These are phyloP conservation scores for Pseudopithomyces chartarum DNA, from an alignment of 2,329 filamentous ascomycete genomes.

Conservation along the genomic window DNA sequence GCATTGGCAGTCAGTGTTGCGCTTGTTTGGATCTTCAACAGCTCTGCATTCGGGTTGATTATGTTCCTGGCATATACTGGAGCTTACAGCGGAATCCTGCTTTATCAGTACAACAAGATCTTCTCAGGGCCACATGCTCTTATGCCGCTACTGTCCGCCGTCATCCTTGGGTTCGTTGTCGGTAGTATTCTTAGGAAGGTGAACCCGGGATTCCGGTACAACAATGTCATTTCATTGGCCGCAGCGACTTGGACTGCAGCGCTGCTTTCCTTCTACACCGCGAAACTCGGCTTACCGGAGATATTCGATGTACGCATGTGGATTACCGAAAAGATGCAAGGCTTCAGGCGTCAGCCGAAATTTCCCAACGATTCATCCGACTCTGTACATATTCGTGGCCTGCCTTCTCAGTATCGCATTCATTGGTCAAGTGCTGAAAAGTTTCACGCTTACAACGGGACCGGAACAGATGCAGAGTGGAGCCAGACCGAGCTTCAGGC, in stretches of 20 bases:
- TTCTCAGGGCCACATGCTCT: constrained; percentile 57
- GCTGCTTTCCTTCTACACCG: constrained; percentile 54
- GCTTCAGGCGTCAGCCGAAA: constrained; percentile 14
- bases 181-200: constrained; percentile 52
- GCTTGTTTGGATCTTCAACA: constrained; percentile 60
- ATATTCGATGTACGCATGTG: constrained; percentile 32
- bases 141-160: constrained; percentile 54
- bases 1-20: constrained; percentile 55
- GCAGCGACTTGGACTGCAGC: constrained; percentile 59
- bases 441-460: constrained; percentile 52
- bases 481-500: constrained; percentile 58
- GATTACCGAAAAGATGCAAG: constrained; percentile 28
- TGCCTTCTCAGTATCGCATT: constrained; percentile 23
- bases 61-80: constrained; percentile 58
- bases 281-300: constrained; percentile 55
- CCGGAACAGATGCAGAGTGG: constrained; percentile 51
- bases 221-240: constrained; percentile 55
- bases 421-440: constrained; percentile 28
- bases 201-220: constrained; percentile 50
- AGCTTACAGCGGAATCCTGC: constrained; percentile 58
- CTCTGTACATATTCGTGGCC: constrained; percentile 30
- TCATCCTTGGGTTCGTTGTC: constrained; percentile 52
- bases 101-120: constrained; percentile 57
- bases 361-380: constrained; percentile 21
- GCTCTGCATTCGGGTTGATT: constrained; percentile 47